Evolutionary conservation across 257 asterid species (phyloP), one percentile per base, ranked within the genome.

Genomic region (Catharanthus roseus): DNA sequence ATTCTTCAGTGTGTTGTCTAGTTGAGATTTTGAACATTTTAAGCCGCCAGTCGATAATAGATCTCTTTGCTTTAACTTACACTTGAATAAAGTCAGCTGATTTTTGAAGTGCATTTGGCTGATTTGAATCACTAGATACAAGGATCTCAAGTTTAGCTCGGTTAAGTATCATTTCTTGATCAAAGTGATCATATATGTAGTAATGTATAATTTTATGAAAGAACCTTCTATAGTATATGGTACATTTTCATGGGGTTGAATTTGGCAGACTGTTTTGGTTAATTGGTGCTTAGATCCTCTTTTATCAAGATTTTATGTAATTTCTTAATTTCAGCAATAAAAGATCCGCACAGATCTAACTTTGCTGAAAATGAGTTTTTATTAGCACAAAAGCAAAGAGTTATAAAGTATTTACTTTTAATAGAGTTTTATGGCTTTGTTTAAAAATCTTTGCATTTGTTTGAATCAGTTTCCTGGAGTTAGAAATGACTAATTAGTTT

Each of bases 1-100:
- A 65, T 79, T 76, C 71, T 78, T 65, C 68, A 60, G 66, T 84
- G 81, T 82, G 81, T 75, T 75, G 70, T 63, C 65, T 71, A 34
- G 51, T 29, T 65, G 44, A 21, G 77, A 44, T 75, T 38, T 23
- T 55, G 36, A 21, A 58, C 18, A 70, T 34, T 67, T 81, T 65
- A n/a, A 65, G 56, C 3, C 45, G 65, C 68, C 76, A 65, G 61
- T 49, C 55, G 67, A 34, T 10, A 36, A 24, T 28, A 38, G 80
- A 58, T 76, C 65, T 73, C 50, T 65, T 44, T 19, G 31, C 50
- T 49, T 60, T 1, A 44, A 60, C 61, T n/a, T 51, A 56, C 39
- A 71, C 75, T 45, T 24, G 31, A 47, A 49, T 49, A 49, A 72
- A 62, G 64, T 62, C 31, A 38, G 21, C 49, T 23, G 11, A n/a